Conservation (phyloP, 257 asterid species). For the Asclepias syriaca region DNA sequence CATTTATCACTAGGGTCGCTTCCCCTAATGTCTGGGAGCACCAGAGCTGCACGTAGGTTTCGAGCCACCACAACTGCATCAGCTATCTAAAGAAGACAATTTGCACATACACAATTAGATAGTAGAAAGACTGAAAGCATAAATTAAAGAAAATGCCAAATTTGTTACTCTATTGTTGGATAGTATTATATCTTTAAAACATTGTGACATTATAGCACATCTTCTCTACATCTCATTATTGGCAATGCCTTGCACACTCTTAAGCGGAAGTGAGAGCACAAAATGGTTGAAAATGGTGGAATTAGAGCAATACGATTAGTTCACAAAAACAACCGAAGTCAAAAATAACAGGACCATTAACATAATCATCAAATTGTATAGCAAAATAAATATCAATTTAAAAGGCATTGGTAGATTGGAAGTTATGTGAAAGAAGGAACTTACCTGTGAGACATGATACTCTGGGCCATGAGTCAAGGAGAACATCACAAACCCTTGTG, state of each 20-base stretch:
- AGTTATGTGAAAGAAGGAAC: neutral
- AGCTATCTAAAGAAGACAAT: slow-evolving; percentile 54
- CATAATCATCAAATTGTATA: neutral
- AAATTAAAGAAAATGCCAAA: neutral
- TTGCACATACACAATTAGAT: slow-evolving; percentile 8
- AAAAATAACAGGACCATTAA: neutral
- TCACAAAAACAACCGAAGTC: neutral
- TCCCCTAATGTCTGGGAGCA: slow-evolving; percentile 93
- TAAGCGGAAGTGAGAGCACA: neutral
- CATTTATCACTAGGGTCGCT: slow-evolving; percentile 74
- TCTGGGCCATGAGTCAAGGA: slow-evolving; percentile 98
- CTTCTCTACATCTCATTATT: neutral
- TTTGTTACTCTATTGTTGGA: neutral
- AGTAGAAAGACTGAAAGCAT: neutral
- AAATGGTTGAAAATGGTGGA: neutral
- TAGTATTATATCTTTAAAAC: neutral
- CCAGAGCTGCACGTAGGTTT: slow-evolving; percentile 81
- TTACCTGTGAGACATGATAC: slow-evolving; percentile 97
- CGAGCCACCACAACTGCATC: slow-evolving; percentile 95
- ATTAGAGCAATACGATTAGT: neutral
- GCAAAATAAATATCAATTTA: neutral
- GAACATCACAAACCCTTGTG: slow-evolving; percentile 76
- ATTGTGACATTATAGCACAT: neutral
- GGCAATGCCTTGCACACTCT: neutral
- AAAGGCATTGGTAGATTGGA: neutral